Conservation (phyloP, 2,329 filamentous ascomycete species). For the Penicillium hesseltinei region DNA sequence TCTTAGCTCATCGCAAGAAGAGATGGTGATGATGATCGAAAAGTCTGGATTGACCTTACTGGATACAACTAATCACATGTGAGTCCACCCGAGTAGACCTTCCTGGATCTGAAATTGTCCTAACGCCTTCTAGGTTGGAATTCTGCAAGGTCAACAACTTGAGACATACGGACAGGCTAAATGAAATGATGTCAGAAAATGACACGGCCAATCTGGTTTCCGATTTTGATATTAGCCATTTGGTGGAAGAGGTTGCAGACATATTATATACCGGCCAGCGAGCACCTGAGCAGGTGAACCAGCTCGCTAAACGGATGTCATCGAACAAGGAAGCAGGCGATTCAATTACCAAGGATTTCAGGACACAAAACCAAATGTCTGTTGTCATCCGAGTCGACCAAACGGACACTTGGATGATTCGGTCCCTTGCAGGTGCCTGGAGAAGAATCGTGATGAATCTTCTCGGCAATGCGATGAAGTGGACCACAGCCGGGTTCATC, state of each 20-base stretch:
- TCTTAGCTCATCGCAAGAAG: slow-evolving; percentile 41
- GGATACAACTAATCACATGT: slow-evolving; percentile 46
- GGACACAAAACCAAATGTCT: slow-evolving; percentile 16
- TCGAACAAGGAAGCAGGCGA: slow-evolving; percentile 42
- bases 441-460: slow-evolving; percentile 41
- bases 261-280: slow-evolving; percentile 31
- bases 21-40: slow-evolving; percentile 49
- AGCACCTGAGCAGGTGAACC: slow-evolving; percentile 13
- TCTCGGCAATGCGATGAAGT: slow-evolving; percentile 40
- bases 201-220: slow-evolving; percentile 26
- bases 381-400: slow-evolving; percentile 32
- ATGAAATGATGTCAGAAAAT: neutral
- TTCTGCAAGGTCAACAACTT: slow-evolving; percentile 39
- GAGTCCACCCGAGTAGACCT: slow-evolving; percentile 2
- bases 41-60: slow-evolving; percentile 53
- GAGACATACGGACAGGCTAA: slow-evolving; percentile 37
- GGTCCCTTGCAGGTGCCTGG: slow-evolving; percentile 31
- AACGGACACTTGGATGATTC: slow-evolving; percentile 29
- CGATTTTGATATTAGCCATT: slow-evolving; percentile 32
- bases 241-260: slow-evolving; percentile 34
- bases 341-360: neutral
- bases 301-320: slow-evolving; percentile 8
- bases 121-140: slow-evolving; percentile 27
- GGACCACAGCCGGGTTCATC: slow-evolving; percentile 34
- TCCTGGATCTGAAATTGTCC: neutral